Conservation (phyloP, 2,329 filamentous ascomycete genomes). For the Diaporthe citrichinensis region DNA sequence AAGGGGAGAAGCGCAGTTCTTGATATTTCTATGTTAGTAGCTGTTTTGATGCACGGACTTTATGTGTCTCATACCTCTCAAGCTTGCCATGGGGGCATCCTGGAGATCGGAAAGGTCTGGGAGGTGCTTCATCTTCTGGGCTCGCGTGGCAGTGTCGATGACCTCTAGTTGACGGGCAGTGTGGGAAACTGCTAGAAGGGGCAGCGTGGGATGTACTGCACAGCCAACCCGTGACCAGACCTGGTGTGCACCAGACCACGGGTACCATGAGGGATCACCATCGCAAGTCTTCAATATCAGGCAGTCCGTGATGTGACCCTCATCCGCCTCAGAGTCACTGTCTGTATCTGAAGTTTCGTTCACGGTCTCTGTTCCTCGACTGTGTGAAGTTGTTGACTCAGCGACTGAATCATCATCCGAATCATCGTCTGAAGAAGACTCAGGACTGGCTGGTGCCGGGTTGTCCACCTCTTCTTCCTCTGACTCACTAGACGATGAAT, state of each 20-base stretch:
- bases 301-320: background rate
- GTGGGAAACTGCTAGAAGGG: background rate
- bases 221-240: constrained; percentile 2
- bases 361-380: background rate
- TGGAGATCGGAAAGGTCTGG: constrained; percentile 1
- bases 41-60: background rate
- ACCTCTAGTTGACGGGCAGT: constrained; percentile 4
- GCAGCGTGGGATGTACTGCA: background rate
- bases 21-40: background rate
- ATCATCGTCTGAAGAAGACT: background rate
- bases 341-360: background rate
- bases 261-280: background rate
- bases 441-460: background rate
- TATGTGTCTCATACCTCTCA: background rate
- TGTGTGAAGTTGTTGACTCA: background rate
- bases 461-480: background rate
- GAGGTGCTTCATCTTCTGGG: constrained; percentile 4
- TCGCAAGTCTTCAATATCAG: background rate
- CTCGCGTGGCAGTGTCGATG: background rate
- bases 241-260: background rate
- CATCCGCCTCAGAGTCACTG: background rate
- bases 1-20: constrained; percentile 24
- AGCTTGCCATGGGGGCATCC: background rate
- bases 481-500: background rate
- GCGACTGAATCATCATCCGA: background rate